These are phyloP conservation scores for Scopulariopsis brevicaulis DNA, from an alignment of 2,329 filamentous ascomycete genomes.

Conservation along the genomic window DNA sequence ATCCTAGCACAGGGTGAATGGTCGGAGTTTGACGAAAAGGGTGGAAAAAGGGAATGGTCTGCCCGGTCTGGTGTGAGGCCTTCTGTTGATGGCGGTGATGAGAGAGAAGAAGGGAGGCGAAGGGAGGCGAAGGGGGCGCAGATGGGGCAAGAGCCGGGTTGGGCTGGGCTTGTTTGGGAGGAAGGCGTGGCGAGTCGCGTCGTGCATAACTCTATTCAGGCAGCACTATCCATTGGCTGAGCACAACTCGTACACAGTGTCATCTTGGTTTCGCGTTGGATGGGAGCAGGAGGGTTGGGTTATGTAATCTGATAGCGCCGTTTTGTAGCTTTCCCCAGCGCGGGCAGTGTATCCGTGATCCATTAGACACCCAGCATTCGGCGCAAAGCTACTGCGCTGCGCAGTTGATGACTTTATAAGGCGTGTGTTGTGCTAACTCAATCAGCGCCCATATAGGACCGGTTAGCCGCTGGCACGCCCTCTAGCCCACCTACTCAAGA, in stretches of 20 bases:
- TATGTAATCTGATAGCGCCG: too few relatives aligned
- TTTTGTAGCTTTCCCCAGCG: too few relatives aligned
- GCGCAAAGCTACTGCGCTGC: too few relatives aligned
- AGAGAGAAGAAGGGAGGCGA: slow-evolving; percentile 5
- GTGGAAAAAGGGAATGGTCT: slow-evolving; percentile 12
- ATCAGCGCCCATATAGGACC: too few relatives aligned
- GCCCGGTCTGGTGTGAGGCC: slow-evolving; percentile 4
- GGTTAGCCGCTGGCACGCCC: too few relatives aligned
- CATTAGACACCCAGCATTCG: too few relatives aligned
- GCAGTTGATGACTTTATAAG: too few relatives aligned
- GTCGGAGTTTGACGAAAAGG: slow-evolving; percentile 6
- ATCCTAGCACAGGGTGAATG: neutral
- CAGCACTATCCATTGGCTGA: neutral
- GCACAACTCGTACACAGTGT: neutral
- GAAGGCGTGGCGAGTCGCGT: neutral
- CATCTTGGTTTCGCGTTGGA: neutral
- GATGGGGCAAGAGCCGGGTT: neutral
- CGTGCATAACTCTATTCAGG: neutral
- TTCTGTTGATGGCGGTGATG: slow-evolving; percentile 4
- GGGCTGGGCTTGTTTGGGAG: neutral
- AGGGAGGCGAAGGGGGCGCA: slow-evolving; percentile 2
- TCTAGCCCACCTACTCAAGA: too few relatives aligned
- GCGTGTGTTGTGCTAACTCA: too few relatives aligned
- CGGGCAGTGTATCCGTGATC: too few relatives aligned
- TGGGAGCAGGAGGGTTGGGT: too few relatives aligned